Evolutionary conservation across 306 rosid species (phyloP), one percentile per base, ranked within the genome.

Genomic region (apple (Malus domestica)): DNA sequence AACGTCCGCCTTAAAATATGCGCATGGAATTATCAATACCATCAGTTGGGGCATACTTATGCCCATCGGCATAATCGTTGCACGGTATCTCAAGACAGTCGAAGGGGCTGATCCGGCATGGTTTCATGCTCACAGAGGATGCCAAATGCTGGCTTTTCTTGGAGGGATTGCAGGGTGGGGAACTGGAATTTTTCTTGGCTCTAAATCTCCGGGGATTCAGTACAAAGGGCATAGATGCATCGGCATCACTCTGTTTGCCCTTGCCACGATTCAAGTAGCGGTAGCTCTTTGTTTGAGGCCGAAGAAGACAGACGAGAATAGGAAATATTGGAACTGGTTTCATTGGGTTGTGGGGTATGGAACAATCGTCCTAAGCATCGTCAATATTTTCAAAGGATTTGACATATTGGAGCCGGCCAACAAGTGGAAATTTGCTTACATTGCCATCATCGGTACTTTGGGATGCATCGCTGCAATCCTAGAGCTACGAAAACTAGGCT

Each of bases 31-130:
- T 4, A 15, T 83, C 46, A 80, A 80, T 54, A 67, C 55, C 0
- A 14, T 86, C 15, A 76, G 86, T 1, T 86, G 87, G 88, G 89
- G 89, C 44, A 44, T 83, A 57, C 25, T 86, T 9, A 76, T 84
- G 86, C 85, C 87, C 0, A 35, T 57, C 3, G 87, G 88, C 3
- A 80, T 45, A 7, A 74, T 84, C 11, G 1, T 84, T 1, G 88
- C 81, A 18, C 79, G 85, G 2, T 55, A 78, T 13, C 78, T 77
- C 38, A 60, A 84, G 5, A 72, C 66, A 5, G 54, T 46, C 8
- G 2, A 49, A 49, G 54, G 2, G 3, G 2, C 25, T 1, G 77
- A 54, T 46, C 0, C 71, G 0, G 11, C 27, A 0, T 83, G 88
- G 89, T 83, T 81, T 49, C 60, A 67, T 15, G 3, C 81, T 38